Evolutionary conservation across 768 basidiomycete species (phyloP), one percentile per base, ranked within the genome.

Genomic region (Rhodosporidiobolus sp.): DNA sequence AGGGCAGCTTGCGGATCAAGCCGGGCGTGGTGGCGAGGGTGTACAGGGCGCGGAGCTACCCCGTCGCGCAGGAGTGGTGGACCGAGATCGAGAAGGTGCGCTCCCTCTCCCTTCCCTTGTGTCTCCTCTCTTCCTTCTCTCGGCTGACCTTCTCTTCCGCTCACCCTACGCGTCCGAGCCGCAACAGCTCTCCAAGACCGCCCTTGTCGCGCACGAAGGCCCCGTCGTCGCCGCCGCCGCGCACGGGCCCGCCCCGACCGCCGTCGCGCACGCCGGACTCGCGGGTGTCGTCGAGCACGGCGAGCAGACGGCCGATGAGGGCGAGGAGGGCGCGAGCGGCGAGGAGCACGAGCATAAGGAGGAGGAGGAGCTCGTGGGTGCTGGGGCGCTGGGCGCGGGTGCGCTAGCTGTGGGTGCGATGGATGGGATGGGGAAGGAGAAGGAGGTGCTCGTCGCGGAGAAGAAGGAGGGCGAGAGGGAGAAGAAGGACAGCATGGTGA

Each of bases 11-110:
- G 8, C 32, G 45, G 9, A 30, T 65, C 45, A 20, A 56, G 54
- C n/a, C 30, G 6, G 16, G 64, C n/a, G 64, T 56, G 32, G 26
- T 43, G 22, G 30, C 38, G 12, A 30, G 54, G 22, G 32, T 24
- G 43, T 65, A 48, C 53, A 46, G 64, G 30, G 64, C 64, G 54
- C 46, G 64, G 54, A 65, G 64, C 43, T 14, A 9, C 38, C 28
- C 55, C 34, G 45, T 32, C 30, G 64, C 64, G 64, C 28, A 24
- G 28, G 54, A 14, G 43, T 65, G 64, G 64, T 57, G 55, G 54
- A 22, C 0, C 1, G 64, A 32, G 24, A 48, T 65, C 45, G 28
- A 30, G 28, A 55, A 57, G 64, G 64, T 46, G 28, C 17, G 53
- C n/a, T 26, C 0, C n/a, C 5, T n/a, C n/a, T 1, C 4, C 49